Base-by-base conservation (phyloP, 202 grass and related monocot genomes). In the Setaria italica region DNA sequence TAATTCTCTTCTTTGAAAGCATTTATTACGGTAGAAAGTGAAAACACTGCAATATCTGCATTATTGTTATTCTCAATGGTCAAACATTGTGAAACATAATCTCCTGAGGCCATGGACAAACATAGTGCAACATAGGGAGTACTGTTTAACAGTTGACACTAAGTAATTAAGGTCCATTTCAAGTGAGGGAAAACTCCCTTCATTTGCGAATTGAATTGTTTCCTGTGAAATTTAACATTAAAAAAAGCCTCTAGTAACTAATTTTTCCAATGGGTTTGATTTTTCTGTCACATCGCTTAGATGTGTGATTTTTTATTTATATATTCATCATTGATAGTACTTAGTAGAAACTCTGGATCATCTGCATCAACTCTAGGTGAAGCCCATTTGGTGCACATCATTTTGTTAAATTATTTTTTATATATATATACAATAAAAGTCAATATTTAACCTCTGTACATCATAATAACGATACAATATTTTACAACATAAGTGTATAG, bases 401-500 rank as follows among this genome's bases (percentile, higher is more conserved):
- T 46, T n/a, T 58, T 47, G 32, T 75, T 75, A 39, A 37, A 45
- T 17, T 50, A 50, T 70, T 72, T 75, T 41, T 2, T 41, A 35
- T 41, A 46, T 67, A 60, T 70, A 67, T 80, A 30, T 3, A 6
- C 32, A 79, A 17, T 80, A 58, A 29, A 30, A 16, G 68, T 37
- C 56, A 67, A 62, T 46, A 65, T 63, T 84, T 39, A 30, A 64
- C 17, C 14, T 17, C 4, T 59, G 17, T 55, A 41, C 64, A 71
- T 80, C 33, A 67, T 73, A 19, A 62, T 30, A 71, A 39, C 1
- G 8, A 35, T 53, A 34, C 37, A 63, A 25, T 66, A 76, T 68
- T 66, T n/a, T 72, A 62, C 2, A 79, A 83, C 49, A 34, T 68
- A 80, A 46, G 37, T 79, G 49, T 85, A 58, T 77, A n/a, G 15